A percentile compares a stretch with the other conserved stretches of the same genome.
These are phyloP conservation scores for Actinidia arguta DNA, from an alignment of 179 eudicot species.

Conservation along the genomic window DNA sequence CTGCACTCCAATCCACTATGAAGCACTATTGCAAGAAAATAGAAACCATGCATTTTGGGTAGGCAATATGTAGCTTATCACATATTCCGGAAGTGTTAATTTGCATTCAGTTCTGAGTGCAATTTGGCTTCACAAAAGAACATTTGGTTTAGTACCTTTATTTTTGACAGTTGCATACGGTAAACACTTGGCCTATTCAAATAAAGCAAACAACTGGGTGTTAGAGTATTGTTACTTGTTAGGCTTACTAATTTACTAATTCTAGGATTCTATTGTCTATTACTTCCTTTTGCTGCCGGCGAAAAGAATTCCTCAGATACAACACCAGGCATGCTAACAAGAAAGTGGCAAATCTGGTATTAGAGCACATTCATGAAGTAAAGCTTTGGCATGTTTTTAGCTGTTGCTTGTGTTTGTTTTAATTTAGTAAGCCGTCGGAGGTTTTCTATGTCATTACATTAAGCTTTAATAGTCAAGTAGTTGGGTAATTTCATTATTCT, in stretches of 20 bases:
- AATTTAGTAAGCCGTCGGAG: too few species aligned
- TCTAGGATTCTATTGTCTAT: neutral
- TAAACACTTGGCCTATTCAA: neutral
- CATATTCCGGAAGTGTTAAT: neutral
- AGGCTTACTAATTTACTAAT: too few species aligned
- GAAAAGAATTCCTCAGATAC: neutral
- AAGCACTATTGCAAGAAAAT: neutral
- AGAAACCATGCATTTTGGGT: neutral
- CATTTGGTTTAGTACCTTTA: neutral
- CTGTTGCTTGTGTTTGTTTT: too few species aligned
- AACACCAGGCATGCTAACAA: too few species aligned
- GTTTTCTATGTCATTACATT: too few species aligned
- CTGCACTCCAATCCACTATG: neutral
- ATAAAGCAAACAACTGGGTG: neutral
- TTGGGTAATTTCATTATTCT: too few species aligned
- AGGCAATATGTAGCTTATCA: neutral
- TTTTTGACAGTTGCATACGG: neutral
- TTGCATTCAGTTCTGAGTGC: neutral
- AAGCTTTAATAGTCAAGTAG: too few species aligned
- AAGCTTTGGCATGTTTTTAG: too few species aligned
- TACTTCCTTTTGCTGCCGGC: neutral
- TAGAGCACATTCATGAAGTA: too few species aligned
- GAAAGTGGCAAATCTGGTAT: too few species aligned
- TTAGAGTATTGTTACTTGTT: neutral
- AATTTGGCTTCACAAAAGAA: neutral